Base-by-base conservation (phyloP, 2,329 filamentous ascomycete species). In the Pseudogymnoascus sp. region DNA sequence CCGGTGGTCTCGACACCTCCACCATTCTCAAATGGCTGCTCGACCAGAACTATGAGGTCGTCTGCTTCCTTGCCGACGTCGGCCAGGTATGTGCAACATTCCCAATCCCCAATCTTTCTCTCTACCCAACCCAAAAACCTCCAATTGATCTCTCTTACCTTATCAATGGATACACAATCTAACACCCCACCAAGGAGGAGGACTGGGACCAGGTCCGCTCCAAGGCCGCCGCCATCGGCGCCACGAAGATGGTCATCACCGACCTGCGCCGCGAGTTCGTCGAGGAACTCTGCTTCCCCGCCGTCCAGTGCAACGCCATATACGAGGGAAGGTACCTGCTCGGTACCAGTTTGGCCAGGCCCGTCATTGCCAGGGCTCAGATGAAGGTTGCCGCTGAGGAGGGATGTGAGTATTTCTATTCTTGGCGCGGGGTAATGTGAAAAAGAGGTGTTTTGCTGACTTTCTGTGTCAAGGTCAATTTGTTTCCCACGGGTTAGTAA, bases 231-330 rank as follows among this genome's bases (percentile, higher is more conserved):
- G 73, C 77, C 73, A 71, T 74, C 58, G 72, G 72, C 61, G 72
- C 72, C 65, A 67, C 68, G 38, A 67, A 67, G 62, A 69, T 66
- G 43, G 68, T 69, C 62, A 79, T 86, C 66, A 76, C 79, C 65
- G 83, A 94, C 73, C 80, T 93, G 60, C 84, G 85, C 69, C 80
- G 80, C 68, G 87, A 90, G 75, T 92, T 94, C 70, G 84, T 94
- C 67, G 87, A 92, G 68, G 83, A 93, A 78, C 81, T 94, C 47
- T 88, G 87, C 79, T 92, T 87, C 82, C 86, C 83, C 59, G 89
- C 90, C 64, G 83, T 94, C 65, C 87, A 90, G 75, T 90, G 85
- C 73, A 85, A 86, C 66, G 84, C 84, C 64, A 83, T 86, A 73
- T 88, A 86, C 72, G 85, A 91, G 78, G 86, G 86, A 71, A 77